Evolutionary conservation across 805 yeast genomes (phyloP).

Genomic region (Saturnispora galanensis): DNA sequence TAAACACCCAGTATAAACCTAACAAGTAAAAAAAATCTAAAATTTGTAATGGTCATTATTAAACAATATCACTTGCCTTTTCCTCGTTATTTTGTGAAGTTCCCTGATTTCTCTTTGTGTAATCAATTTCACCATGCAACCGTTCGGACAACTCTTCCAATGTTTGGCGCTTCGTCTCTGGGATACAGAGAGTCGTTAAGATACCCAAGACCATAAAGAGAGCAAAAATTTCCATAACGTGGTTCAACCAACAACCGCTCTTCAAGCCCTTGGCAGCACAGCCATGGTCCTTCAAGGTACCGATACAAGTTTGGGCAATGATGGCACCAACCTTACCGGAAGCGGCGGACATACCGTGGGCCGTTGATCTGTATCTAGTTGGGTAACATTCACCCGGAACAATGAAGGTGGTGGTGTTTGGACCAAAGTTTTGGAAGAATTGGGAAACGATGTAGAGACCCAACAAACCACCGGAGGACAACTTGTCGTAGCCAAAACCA

Average conservation of each 20-base stretch:
- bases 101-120: slow-evolving; percentile 14
- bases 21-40: not conserved
- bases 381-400: slow-evolving; percentile 91
- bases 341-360: slow-evolving; percentile 93
- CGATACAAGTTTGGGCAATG: slow-evolving; percentile 78
- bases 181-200: slow-evolving; percentile 54
- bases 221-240: slow-evolving; percentile 90
- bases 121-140: slow-evolving; percentile 69
- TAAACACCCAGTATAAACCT: not conserved
- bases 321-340: slow-evolving; percentile 89
- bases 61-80: slow-evolving; percentile 2
- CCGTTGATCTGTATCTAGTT: slow-evolving; percentile 90
- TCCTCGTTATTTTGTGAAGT: slow-evolving; percentile 1
- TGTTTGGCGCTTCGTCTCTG: slow-evolving; percentile 89
- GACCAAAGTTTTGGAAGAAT: slow-evolving; percentile 88
- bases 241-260: slow-evolving; percentile 73
- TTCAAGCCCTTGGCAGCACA: slow-evolving; percentile 47
- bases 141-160: slow-evolving; percentile 75
- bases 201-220: slow-evolving; percentile 82
- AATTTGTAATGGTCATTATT: not conserved
- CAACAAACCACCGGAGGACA: slow-evolving; percentile 55
- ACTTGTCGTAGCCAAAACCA: slow-evolving; percentile 73
- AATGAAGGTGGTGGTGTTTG: slow-evolving; percentile 85
- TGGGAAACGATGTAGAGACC: slow-evolving; percentile 74
- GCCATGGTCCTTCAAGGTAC: slow-evolving; percentile 72